A percentile compares a stretch with the other conserved stretches of the same genome.
These are phyloP conservation scores for Pneumocystis carinii DNA, from an alignment of 1,139 yeast species.

Conservation along the genomic window DNA sequence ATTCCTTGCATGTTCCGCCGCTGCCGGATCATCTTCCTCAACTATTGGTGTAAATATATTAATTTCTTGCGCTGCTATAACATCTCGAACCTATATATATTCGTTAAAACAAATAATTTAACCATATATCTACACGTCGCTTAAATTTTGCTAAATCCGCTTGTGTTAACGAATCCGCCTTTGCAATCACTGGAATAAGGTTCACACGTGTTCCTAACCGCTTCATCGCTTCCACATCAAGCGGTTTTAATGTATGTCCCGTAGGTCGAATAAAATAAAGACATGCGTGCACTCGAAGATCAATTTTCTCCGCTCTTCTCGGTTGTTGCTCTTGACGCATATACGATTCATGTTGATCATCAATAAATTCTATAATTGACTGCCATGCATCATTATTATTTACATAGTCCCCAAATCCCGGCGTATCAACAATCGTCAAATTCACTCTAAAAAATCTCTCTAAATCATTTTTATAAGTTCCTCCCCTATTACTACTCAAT, in stretches of 20 bases:
- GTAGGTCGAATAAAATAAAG: conserved; percentile 91
- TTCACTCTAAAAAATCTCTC: conserved; percentile 45
- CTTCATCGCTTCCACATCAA: conserved; percentile 89
- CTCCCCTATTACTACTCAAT: conserved; percentile 28
- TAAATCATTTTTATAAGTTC: neutral
- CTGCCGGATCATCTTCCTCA: conserved; percentile 18
- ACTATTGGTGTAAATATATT: conserved; percentile 75
- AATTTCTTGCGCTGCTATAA: conserved; percentile 83
- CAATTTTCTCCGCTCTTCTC: conserved; percentile 39
- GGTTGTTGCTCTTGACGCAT: conserved; percentile 98
- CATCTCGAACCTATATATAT: conserved; percentile 43
- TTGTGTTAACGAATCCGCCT: conserved; percentile 82
- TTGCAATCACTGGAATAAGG: conserved; percentile 87
- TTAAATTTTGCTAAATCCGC: conserved; percentile 70
- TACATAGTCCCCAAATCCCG: conserved; percentile 95
- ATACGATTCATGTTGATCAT: conserved; percentile 88
- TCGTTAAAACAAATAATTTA: neutral
- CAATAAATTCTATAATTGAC: conserved; percentile 82
- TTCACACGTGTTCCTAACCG: conserved; percentile 77
- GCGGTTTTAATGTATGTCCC: conserved; percentile 84
- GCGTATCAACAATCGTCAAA: conserved; percentile 84
- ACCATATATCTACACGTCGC: conserved; percentile 33
- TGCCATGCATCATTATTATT: conserved; percentile 89
- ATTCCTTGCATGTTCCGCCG: conserved; percentile 14
- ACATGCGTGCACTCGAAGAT: conserved; percentile 89